A percentile compares a stretch with the other conserved stretches of the same genome.
Evolutionary conservation across 2,329 filamentous ascomycete species (phyloP).

Genomic region (Allantophomopsis cytisporea): DNA sequence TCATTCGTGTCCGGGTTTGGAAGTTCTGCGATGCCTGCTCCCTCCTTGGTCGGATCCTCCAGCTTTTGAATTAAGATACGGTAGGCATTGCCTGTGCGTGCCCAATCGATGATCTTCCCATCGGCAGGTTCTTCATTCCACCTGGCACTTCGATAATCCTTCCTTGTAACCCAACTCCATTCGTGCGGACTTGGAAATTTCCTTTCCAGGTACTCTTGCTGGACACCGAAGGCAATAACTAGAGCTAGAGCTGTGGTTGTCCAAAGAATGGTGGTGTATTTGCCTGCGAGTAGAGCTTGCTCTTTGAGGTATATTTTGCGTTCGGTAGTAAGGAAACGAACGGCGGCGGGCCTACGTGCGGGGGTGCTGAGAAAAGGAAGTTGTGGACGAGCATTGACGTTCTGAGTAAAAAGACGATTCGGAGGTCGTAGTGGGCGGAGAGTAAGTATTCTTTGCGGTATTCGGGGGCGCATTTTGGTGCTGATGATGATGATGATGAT

Average conservation of each 20-base stretch:
- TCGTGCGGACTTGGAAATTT: constrained; percentile 70
- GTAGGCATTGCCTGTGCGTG: constrained; percentile 45
- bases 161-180: constrained; percentile 61
- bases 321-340: constrained; percentile 69
- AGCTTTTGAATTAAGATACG: constrained; percentile 48
- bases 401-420: constrained; percentile 43
- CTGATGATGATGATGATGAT: too few relatives aligned
- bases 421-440: constrained; percentile 23
- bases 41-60: constrained; percentile 57
- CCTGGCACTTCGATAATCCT: constrained; percentile 44
- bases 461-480: constrained; percentile 16
- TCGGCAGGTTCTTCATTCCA: constrained; percentile 8
- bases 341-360: constrained; percentile 23
- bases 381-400: constrained; percentile 42
- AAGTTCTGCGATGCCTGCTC: constrained; percentile 37
- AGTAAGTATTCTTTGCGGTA: constrained; percentile 21
- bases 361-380: constrained; percentile 44
- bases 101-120: constrained; percentile 41
- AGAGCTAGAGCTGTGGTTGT: constrained; percentile 44
- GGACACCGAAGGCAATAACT: constrained; percentile 48
- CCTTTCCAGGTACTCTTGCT: constrained; percentile 64
- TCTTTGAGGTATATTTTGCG: constrained; percentile 56
- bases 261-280: constrained; percentile 54
- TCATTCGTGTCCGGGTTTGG: constrained; percentile 32
- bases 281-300: constrained; percentile 55